Conservation (phyloP, 1,284 basidiomycete species). For the Hemileia vastatrix region DNA sequence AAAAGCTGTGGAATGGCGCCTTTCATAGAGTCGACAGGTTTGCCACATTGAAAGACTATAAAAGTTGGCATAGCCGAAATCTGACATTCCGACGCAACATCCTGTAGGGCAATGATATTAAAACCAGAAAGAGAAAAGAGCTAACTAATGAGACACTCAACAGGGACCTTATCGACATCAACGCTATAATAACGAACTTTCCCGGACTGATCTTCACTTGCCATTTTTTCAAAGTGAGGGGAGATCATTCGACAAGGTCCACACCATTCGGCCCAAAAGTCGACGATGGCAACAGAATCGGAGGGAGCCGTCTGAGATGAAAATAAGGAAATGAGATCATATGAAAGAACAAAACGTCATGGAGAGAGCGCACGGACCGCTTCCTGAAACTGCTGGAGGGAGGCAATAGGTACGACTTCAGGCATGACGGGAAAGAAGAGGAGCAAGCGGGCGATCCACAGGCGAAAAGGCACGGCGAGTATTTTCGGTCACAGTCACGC, state of each 20-base stretch:
- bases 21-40: constrained; percentile 1
- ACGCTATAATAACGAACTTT: constrained; percentile 20
- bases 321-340: background rate
- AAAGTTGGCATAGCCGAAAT: constrained; percentile 21
- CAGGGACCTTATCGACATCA: constrained; percentile 12
- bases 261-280: constrained; percentile 17
- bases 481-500: too few species aligned
- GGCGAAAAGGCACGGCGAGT: too few species aligned
- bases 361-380: background rate
- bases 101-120: too few species aligned
- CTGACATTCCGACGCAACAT: constrained; percentile 1
- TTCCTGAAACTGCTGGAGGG: background rate
- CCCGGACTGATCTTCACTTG: background rate
- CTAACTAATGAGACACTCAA: background rate
- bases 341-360: background rate
- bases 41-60: constrained; percentile 1
- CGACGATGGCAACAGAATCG: constrained; percentile 5
- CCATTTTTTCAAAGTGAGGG: constrained; percentile 10
- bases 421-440: background rate
- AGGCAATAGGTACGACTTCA: background rate
- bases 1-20: background rate
- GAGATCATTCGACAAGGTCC: constrained; percentile 14
- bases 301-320: background rate
- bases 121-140: too few species aligned
- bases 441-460: too few species aligned